Base-by-base conservation (phyloP, 106 monocot species). In the Phalaenopsis equestris region DNA sequence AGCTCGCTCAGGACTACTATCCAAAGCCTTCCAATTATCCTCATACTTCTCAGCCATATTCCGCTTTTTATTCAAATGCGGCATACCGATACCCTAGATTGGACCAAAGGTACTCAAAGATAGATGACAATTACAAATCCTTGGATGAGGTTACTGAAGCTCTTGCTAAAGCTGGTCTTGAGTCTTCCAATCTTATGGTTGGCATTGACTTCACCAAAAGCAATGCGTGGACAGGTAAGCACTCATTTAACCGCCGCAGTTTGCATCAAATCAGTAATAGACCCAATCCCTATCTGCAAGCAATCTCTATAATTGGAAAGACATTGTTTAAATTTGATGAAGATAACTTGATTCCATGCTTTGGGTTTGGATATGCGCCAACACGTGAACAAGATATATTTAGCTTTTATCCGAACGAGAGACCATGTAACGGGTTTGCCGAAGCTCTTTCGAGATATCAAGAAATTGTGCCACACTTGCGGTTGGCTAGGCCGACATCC, bases 151-250 rank as follows among this genome's bases (percentile, higher is more conserved):
- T 61, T 14, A 96, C 92, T 82, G 93, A 94, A 52, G 96, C 96
- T 61, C 91, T 96, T 77, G 84, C 93, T 64, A 81, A 84, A 77
- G 90, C 96, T 77, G 96, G 96, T 21, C 86, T 96, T 24, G 96
- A 96, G 76, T 92, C 92, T 64, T 92, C 92, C 16, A 92, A 92
- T 80, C 90, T 92, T 18, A 92, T 92, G 41, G 87, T 96, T 79
- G 96, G 96, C 42, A 89, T 94, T 81, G 96, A 96, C 81, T 96
- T 96, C 82, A 96, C 96, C 14, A 96, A 96, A 86, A 96, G 96
- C 81, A 96, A 96, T 70, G 96, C 94, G 79, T 96, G 96, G 96
- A 96, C 96, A 87, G 96, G 96, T 43, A 96, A 87, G 78, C 77
- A 82, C 52, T 96, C 96, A 61, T 96, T 92, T 80, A 81, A 85